Conservation (phyloP, 2,329 filamentous ascomycete genomes). For the Emmonsia crescens region DNA sequence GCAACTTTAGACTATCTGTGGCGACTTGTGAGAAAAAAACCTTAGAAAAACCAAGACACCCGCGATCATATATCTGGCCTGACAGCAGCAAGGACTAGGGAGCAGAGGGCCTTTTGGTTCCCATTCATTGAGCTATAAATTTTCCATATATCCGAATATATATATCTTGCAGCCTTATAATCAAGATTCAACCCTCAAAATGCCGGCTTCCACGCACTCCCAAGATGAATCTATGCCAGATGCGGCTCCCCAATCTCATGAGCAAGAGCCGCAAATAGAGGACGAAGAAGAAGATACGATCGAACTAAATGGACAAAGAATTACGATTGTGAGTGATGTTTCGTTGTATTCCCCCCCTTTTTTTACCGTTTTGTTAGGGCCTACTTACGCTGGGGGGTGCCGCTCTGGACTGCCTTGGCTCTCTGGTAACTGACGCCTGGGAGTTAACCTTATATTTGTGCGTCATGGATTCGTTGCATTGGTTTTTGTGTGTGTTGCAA, state of each 20-base stretch:
- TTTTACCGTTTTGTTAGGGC: neutral
- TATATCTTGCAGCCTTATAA: neutral
- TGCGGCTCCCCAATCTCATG: conserved; percentile 12
- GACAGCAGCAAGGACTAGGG: neutral
- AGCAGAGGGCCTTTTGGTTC: neutral
- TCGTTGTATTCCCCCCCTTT: neutral
- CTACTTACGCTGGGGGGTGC: neutral
- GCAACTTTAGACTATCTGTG: neutral
- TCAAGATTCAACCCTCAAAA: conserved; percentile 9
- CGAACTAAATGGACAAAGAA: conserved; percentile 40
- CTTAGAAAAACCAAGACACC: neutral
- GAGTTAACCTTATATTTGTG: no score
- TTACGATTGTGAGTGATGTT: conserved; percentile 45
- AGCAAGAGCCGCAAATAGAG: conserved; percentile 29
- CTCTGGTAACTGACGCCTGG: neutral
- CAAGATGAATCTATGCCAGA: conserved; percentile 35
- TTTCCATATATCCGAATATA: neutral
- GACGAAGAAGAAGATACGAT: conserved; percentile 37
- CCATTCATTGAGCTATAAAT: neutral
- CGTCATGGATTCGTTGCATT: no score
- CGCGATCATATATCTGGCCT: neutral
- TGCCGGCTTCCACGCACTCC: conserved; percentile 31
- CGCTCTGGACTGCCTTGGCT: no score
- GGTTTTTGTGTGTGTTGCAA: no score
- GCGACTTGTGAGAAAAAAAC: neutral